Evolutionary conservation across 2,329 filamentous ascomycete species (phyloP), one percentile per base, ranked within the genome.

Genomic region (Penicillium brevicompactum): DNA sequence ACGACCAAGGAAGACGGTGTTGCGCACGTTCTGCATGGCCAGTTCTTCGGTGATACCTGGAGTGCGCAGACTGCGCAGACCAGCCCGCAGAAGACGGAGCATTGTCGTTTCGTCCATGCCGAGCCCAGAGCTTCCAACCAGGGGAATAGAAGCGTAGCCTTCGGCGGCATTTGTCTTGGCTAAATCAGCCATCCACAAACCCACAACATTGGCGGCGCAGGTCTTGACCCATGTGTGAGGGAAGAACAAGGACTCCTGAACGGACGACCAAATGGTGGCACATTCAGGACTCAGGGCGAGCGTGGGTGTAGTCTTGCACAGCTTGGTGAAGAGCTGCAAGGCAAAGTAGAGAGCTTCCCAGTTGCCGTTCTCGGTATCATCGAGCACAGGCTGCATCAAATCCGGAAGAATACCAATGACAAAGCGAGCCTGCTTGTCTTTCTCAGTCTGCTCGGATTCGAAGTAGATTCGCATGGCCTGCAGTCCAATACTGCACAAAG

Each of bases 381-480:
- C 81, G 9, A 82, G 76, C 7, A 78, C 76, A 3, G 72, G 72
- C 43, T 73, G 66, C 31, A 90, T 74, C 18, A 86, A 76, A 84
- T 78, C 53, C 78, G 84, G 61, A 75, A 79, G 13, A 87, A 77
- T 50, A 67, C 74, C 51, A 66, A 74, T 48, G 75, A 92, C 79
- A 34, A 86, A 82, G 10, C 81, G 79, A 10, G 90, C 77, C 66
- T 96, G 89, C 65, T 88, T 88, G 56, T 84, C 81, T 56, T 86
- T 86, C 56, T 84, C 85, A 8, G 82, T 78, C 37, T 85, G 84
- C 32, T 83, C 82, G 0, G 83, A 84, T 56, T 94, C 89, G 55
- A 96, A 89, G 72, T 93, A 96, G 48, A 94, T 85, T 1, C 86
- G 84, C 77, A 92, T 96, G 30, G 89, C 85, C 69, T 94, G 89